These are phyloP conservation scores for Nakaseomyces sp. DNA, from an alignment of 1,139 yeast species.

Conservation along the genomic window DNA sequence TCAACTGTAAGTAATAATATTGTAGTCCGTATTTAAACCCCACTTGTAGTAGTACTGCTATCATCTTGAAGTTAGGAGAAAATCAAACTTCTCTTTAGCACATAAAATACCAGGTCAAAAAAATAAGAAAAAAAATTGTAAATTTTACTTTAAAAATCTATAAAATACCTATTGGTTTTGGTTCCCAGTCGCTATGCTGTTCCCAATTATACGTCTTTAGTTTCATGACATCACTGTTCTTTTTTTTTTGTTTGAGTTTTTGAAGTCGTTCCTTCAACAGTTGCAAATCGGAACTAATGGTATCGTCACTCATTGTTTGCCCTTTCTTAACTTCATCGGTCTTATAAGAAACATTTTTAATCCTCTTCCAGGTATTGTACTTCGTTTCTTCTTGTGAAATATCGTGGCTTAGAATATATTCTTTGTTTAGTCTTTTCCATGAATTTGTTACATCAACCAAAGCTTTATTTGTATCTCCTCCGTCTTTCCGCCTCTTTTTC, in stretches of 20 bases:
- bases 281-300: not conserved
- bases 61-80: no score
- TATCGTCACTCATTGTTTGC: not conserved
- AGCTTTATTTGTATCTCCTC: not conserved
- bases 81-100: no score
- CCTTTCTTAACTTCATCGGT: conserved; percentile 5
- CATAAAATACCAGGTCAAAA: no score
- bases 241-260: conserved; percentile 7
- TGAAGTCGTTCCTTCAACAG: conserved; percentile 6
- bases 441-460: conserved; percentile 7
- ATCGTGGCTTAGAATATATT: conserved; percentile 8
- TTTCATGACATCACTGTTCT: conserved; percentile 4
- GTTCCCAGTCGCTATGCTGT: conserved; percentile 33
- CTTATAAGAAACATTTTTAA: conserved; percentile 8
- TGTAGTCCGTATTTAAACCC: no score
- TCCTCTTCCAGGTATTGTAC: conserved; percentile 1
- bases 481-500: conserved; percentile 5
- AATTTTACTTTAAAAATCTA: no score
- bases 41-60: no score
- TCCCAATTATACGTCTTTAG: conserved; percentile 8
- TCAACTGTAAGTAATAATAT: no score
- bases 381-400: conserved; percentile 7
- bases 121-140: no score
- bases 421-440: conserved; percentile 9
- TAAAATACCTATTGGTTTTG: conserved; percentile 40